phyloP scores from a whole-genome alignment of 352 stramenopile species.

The Phytophthora litchii region DNA sequence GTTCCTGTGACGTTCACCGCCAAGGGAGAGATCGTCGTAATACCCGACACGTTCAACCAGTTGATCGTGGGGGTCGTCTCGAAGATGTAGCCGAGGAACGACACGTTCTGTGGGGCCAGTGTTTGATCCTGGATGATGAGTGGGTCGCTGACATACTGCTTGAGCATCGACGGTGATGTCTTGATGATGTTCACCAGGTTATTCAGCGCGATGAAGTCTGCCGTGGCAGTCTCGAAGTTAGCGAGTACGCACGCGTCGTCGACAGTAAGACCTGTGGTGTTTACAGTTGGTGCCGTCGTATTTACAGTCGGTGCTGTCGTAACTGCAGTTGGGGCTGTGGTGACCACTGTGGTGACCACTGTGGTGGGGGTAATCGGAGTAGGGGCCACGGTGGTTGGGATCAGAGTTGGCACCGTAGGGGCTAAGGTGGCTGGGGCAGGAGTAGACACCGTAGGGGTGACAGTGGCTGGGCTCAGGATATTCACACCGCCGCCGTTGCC shows the following conservation, averaged over 20 bases:
- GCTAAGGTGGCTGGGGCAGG: background rate
- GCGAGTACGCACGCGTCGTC: slow-evolving; percentile 42
- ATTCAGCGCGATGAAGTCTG: slow-evolving; percentile 57
- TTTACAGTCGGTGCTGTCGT: background rate
- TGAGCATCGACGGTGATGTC: slow-evolving; percentile 36
- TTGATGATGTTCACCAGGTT: slow-evolving; percentile 50
- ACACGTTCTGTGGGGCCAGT: slow-evolving; percentile 49
- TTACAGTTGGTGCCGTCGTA: background rate
- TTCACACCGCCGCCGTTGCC: slow-evolving; percentile 14
- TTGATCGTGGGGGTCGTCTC: slow-evolving; percentile 52
- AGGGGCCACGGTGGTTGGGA: background rate
- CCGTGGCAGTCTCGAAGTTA: slow-evolving; percentile 49
- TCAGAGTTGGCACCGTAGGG: background rate
- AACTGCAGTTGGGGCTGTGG: too few species aligned
- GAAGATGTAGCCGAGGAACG: slow-evolving; percentile 57
- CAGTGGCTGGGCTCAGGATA: slow-evolving; percentile 1
- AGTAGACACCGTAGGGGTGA: background rate
- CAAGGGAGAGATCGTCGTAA: slow-evolving; percentile 49
- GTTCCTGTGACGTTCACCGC: slow-evolving; percentile 52
- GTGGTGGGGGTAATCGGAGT: too few species aligned
- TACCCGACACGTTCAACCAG: slow-evolving; percentile 49
- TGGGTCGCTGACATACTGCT: slow-evolving; percentile 45
- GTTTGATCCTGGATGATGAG: slow-evolving; percentile 44
- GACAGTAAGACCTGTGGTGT: slow-evolving; percentile 6
- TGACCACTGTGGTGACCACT: too few species aligned